Conservation (phyloP, 2,329 filamentous ascomycete species). For the Akanthomyces dipterigenus region DNA sequence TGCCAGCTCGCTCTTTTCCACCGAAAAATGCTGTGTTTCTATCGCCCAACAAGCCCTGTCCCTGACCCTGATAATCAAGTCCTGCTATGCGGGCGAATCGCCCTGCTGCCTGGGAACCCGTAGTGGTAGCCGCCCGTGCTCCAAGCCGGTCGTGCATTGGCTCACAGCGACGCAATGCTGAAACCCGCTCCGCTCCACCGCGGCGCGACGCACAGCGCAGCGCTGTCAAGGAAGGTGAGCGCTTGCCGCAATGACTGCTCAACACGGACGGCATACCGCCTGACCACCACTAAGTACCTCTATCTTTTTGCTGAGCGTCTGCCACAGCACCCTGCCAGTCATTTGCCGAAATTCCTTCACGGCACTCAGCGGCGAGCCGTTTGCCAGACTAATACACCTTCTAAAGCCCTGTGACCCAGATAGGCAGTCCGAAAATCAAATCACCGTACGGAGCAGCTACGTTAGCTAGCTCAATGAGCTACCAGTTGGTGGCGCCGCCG, state of each 20-base stretch:
- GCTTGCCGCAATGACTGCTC: background rate
- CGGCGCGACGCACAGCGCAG: background rate
- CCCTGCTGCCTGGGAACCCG: background rate
- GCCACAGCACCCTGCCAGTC: too few relatives aligned
- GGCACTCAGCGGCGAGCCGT: background rate
- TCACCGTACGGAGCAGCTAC: too few relatives aligned
- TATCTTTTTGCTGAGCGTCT: too few relatives aligned
- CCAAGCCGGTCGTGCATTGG: background rate
- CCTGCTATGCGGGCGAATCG: background rate
- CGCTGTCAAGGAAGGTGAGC: background rate
- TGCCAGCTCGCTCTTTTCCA: too few relatives aligned
- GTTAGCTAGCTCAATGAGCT: background rate
- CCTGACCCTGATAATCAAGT: background rate
- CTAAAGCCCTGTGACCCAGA: background rate
- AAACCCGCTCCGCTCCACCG: constrained; percentile 8
- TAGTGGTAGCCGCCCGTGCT: background rate
- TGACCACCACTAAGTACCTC: too few relatives aligned
- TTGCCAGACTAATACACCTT: too few relatives aligned
- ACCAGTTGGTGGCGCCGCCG: background rate
- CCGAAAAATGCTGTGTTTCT: too few relatives aligned
- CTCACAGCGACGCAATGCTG: background rate
- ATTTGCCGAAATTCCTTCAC: too few relatives aligned
- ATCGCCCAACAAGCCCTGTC: background rate
- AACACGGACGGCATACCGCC: background rate
- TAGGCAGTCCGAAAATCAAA: background rate